Evolutionary conservation across 257 asterid species (phyloP).

Genomic region (Forsythia viridissima): DNA sequence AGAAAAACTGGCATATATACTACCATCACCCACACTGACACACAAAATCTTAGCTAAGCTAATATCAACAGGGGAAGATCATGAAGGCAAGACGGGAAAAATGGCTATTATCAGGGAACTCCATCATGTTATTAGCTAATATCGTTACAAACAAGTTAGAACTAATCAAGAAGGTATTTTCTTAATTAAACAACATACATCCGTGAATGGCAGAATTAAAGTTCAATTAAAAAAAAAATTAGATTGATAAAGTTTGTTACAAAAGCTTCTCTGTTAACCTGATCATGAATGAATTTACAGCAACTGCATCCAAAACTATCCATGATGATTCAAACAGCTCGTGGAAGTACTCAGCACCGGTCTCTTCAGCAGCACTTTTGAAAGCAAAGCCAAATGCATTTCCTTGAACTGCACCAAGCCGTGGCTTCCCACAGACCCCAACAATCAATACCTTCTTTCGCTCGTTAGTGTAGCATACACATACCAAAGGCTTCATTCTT

Average conservation of each 20-base stretch:
- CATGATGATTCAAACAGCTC: constrained; percentile 96
- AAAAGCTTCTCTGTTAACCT: constrained; percentile 82
- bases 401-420: constrained; percentile 93
- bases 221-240: constrained; percentile 17
- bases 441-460: constrained; percentile 67
- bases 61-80: no score
- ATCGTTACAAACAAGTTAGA: constrained; percentile 35
- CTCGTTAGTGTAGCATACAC: constrained; percentile 78
- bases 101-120: no score
- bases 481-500: constrained; percentile 89
- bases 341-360: constrained; percentile 90
- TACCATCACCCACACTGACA: no score
- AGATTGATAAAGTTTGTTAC: constrained; percentile 36
- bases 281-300: constrained; percentile 93
- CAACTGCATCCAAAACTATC: constrained; percentile 83
- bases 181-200: constrained; percentile 24
- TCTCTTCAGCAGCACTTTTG: constrained; percentile 88
- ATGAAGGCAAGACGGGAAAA: no score
- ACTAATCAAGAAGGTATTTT: constrained; percentile 21
- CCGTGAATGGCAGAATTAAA: constrained; percentile 37
- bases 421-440: constrained; percentile 92
- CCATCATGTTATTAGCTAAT: neutral
- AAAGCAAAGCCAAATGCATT: constrained; percentile 93
- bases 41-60: no score
- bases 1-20: no score